Conservation (phyloP, 2,329 filamentous ascomycete species). For the Fusarium scirpi region DNA sequence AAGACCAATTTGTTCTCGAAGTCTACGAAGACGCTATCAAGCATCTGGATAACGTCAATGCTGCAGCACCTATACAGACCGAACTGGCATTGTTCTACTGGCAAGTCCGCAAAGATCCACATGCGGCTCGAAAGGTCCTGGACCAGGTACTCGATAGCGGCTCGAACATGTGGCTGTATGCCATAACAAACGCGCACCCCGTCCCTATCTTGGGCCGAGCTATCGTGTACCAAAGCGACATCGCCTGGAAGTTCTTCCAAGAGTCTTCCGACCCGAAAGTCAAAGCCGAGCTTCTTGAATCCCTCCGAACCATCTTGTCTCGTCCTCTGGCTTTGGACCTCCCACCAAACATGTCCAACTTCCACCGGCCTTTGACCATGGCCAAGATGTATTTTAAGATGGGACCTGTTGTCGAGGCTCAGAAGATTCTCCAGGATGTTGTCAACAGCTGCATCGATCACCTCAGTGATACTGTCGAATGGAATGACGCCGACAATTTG, state of each 20-base stretch:
- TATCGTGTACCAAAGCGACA: neutral
- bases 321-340: neutral
- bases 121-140: constrained; percentile 25
- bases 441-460: neutral
- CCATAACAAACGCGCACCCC: neutral
- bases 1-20: constrained; percentile 39
- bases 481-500: neutral
- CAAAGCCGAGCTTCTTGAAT: neutral
- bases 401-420: constrained; percentile 5
- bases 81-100: constrained; percentile 38
- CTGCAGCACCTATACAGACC: constrained; percentile 37
- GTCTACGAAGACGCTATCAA: constrained; percentile 42
- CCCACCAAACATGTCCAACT: neutral
- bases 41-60: constrained; percentile 47
- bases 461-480: neutral
- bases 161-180: accelerated
- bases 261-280: neutral
- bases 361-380: neutral
- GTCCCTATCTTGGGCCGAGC: accelerated
- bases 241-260: constrained; percentile 13
- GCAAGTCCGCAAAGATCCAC: constrained; percentile 26
- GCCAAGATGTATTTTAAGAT: constrained; percentile 20
- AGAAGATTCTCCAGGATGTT: neutral
- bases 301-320: neutral
- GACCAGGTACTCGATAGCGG: constrained; percentile 42